Base-by-base conservation (phyloP, 768 basidiomycete genomes). In the Tricholoma terreum region DNA sequence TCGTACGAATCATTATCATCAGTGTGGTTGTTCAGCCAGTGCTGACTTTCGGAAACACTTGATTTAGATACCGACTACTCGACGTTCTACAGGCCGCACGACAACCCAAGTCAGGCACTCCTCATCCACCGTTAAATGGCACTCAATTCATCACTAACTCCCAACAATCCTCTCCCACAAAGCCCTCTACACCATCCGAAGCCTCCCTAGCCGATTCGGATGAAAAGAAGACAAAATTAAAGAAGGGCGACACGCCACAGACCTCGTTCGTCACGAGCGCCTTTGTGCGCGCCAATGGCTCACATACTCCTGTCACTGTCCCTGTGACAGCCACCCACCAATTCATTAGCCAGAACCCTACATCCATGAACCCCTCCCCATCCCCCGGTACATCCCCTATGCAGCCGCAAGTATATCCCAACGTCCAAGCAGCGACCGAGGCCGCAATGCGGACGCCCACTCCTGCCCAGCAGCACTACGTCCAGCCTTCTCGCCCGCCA, bases 41-140 rank as follows among this genome's bases (percentile, higher is more conserved):
- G 54, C 46, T 43, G 61, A 38, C 48, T 55, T 19, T 31, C 27
- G 8, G 9, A n/a, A 15, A 17, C 2, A 7, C 17, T 17, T 8
- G 34, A 42, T 30, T 9, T 53, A 88, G 86, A 55, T 88, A 84
- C 67, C 75, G 77, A 31, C 75, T 88, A 61, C 63, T 88, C 71
- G 86, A 89, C 15, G 71, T 77, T 34, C 68, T 82, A 43, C 70
- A 71, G 54, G 68, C 64, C 27, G 58, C 66, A 50, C 67, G 63
- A 38, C 61, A 67, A 50, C 68, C 70, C 66, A 70, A 62, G 8
- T 65, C 62, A 54, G 49, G 50, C 69, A 55, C 56, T 50, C 60
- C 66, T 27, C 66, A 63, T 27, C 66, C 62, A 52, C 57, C 59
- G 21, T 22, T 36, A 60, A 35, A 65, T 63, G 50, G 64, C 58